Evolutionary conservation across 257 asterid genomes (phyloP).

Genomic region (Solanum chiquidenum): DNA sequence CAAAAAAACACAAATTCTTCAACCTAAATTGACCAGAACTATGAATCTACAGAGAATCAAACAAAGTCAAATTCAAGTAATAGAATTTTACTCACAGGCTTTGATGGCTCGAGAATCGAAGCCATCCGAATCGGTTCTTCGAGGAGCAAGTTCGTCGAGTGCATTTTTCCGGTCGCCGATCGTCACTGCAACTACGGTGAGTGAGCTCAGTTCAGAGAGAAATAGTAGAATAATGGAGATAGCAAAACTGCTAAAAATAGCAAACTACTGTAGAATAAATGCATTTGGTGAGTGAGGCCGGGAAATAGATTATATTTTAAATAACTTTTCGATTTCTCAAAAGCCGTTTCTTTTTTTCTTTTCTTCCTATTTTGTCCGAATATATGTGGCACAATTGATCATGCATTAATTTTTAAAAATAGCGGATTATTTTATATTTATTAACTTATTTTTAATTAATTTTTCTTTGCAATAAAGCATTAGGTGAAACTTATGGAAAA

Average conservation of each 20-base stretch:
- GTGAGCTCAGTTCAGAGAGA: neutral
- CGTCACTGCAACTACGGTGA: neutral
- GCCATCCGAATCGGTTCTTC: conserved; percentile 98
- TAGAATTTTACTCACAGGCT: conserved; percentile 34
- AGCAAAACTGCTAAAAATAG: neutral
- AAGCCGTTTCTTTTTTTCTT: neutral
- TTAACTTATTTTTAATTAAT: too few species aligned
- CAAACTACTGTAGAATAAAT: neutral
- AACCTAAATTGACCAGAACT: neutral
- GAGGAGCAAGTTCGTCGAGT: conserved; percentile 66
- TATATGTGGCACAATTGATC: too few species aligned
- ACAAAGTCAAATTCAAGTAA: neutral
- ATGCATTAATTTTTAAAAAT: neutral
- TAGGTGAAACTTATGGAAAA: too few species aligned
- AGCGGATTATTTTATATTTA: too few species aligned
- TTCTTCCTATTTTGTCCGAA: neutral
- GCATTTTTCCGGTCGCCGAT: conserved; percentile 30
- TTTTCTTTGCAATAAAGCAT: too few species aligned
- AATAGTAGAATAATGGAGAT: neutral
- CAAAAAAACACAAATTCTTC: neutral
- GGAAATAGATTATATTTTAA: neutral
- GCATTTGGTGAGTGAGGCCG: neutral
- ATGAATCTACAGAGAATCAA: neutral
- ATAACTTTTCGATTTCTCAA: neutral
- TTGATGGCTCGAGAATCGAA: conserved; percentile 88